Base-by-base conservation (phyloP, 2,329 filamentous ascomycete genomes). In the Diaporthe caulivora region DNA sequence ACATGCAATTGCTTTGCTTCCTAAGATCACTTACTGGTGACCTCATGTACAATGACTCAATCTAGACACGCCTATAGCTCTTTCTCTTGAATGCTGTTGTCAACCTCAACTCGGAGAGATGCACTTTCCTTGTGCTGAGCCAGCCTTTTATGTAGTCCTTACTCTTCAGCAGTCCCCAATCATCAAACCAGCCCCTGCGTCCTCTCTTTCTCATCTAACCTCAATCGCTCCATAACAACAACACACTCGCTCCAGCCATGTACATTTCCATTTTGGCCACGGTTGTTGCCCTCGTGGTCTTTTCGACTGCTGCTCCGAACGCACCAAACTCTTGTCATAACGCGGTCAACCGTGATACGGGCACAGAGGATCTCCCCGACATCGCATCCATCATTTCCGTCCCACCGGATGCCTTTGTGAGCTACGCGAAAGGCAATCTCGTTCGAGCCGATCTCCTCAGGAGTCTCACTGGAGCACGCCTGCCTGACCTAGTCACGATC, bases 371-470 rank as follows among this genome's bases (percentile, higher is more conserved):
- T 2, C 26, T 49, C 17, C 71, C 71, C 62, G 44, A 73, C 72
- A 54, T 73, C 21, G 47, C 54, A 4, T 37, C 53, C n/a, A 62
- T 73, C 31, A 64, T 54, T 21, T 53, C 65, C 18, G 47, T 62
- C 10, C 37, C 53, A 18, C 42, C 67, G 10, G n/a, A 34, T 9
- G 9, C 65, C 2, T 73, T 73, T 44, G 24, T 51, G 65, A 73
- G 72, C 55, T 73, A 73, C 15, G 5, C 55, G 10, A 29, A 31
- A 13, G 71, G 62, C 8, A 37, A 67, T 24, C 60, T 72, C 5
- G n/a, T 58, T n/a, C 62, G 71, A 11, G 62, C n/a, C 29, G n/a
- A 29, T 17, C 26, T 54, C 17, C 21, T 54, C 42, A 40, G 2
- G 10, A 54, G 49, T 34, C 24, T 21, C 18, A 47, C 18, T 1